Conservation (phyloP, 106 monocot species). For the Acanthochlamys bracteata region DNA sequence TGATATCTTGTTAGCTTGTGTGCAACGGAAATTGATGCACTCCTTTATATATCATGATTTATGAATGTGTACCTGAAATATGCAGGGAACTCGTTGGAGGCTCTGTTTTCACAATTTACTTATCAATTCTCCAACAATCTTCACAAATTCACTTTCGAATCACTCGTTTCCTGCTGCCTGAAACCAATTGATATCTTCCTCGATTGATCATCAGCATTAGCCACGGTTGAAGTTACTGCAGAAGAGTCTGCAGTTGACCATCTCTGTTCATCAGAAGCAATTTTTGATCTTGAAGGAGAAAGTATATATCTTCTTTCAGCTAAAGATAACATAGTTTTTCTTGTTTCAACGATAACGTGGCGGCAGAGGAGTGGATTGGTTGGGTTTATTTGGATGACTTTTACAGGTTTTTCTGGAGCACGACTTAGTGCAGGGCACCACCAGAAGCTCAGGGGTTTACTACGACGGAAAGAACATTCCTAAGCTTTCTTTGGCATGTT, state of each 20-base stretch:
- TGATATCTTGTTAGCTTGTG: too few species aligned
- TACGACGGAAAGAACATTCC: conserved; percentile 90
- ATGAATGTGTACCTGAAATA: conserved; percentile 94
- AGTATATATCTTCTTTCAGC: conserved; percentile 34
- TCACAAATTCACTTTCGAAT: conserved; percentile 72
- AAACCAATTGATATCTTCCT: conserved; percentile 86
- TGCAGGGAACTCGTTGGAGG: conserved; percentile 73
- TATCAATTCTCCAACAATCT: conserved; percentile 61
- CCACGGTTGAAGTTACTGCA: conserved; percentile 16
- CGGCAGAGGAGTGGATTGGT: too few species aligned
- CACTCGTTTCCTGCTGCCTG: conserved; percentile 72
- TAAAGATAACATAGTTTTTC: conserved; percentile 24
- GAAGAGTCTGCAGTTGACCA: conserved; percentile 21
- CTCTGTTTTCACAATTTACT: conserved; percentile 78
- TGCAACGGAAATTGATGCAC: too few species aligned
- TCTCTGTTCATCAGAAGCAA: conserved; percentile 50
- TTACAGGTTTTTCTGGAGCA: conserved; percentile 79
- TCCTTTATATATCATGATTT: too few species aligned
- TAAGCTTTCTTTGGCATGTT: conserved; percentile 54
- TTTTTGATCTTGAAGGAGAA: conserved; percentile 27
- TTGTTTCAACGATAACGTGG: conserved; percentile 10
- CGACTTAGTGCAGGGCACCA: conserved; percentile 88
- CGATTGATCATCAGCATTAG: conserved; percentile 24
- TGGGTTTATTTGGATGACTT: conserved; percentile 38
- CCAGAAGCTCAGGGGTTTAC: conserved; percentile 96